Evolutionary conservation across 257 asterid species (phyloP), one percentile per base, ranked within the genome.

Genomic region (Fraxinus quadrangulata): DNA sequence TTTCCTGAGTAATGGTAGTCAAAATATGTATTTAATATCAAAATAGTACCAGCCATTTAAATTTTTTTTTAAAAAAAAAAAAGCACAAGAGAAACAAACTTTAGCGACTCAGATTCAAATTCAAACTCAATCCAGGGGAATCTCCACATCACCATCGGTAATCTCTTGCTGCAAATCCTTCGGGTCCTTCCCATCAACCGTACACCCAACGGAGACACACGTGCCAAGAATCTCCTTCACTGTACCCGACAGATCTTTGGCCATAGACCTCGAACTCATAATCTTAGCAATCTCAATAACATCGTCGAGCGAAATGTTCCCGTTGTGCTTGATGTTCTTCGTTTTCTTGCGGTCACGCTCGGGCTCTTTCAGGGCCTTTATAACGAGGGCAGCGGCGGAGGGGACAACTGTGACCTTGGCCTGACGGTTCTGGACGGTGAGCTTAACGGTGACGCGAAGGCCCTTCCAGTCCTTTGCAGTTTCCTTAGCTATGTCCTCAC

Each of bases 141-240:
- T 71, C 33, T 83, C 81, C 0, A 83, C 87, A 65, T 83, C 87
- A 5, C 87, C 87, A 26, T 83, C 84, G 1, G 84, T 5, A 28
- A 83, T 81, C 73, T 83, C 87, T 78, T 83, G 82, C 80, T 83
- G 87, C 69, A 83, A 65, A 71, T 83, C 87, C 84, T 83, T 83
- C 1, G 86, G 86, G 31, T 83, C 81, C 75, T 83, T 83, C 11
- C 86, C 86, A 21, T 83, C 87, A 14, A 83, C 87, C 34, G 87
- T 83, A 63, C 87, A 83, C 2, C 87, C 87, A 56, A 83, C 87
- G 7, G 87, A 83, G 0, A 83, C 87, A 31, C 87, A 83, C 36
- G 87, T 83, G 0, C 87, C 87, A 0, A 83, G 82, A 40, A 83
- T 83, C 73, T 83, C 87, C 87, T 83, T 83, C 40, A 83, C 84